Conservation (phyloP, 306 rosid species). For the Quercus alba region DNA sequence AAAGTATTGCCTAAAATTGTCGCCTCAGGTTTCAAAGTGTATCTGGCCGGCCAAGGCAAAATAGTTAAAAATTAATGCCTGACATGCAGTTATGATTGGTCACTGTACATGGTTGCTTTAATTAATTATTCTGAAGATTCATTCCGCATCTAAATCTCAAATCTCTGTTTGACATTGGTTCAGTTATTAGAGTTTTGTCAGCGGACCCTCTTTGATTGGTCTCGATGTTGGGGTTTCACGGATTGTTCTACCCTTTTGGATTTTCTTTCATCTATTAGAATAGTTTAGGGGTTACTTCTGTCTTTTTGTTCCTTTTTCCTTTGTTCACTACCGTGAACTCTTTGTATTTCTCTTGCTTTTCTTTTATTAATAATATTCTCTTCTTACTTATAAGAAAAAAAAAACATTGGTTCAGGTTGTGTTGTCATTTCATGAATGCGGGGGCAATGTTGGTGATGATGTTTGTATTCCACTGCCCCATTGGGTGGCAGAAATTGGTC, state of each 20-base stretch:
- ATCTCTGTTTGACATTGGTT: constrained; percentile 22
- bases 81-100: neutral
- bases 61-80: neutral
- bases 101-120: neutral
- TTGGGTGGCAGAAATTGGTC: constrained; percentile 97
- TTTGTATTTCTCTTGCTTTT: no score
- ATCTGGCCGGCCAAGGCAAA: neutral
- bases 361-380: no score
- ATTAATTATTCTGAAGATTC: constrained; percentile 21
- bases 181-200: neutral
- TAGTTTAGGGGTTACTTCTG: no score
- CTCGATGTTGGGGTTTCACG: no score
- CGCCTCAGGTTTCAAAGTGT: no score
- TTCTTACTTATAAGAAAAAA: no score
- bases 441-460: constrained; percentile 96
- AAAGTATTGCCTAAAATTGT: no score
- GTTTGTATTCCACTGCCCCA: constrained; percentile 95
- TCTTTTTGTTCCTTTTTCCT: no score
- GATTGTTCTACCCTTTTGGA: no score
- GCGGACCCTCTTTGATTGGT: no score
- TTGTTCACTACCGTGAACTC: no score
- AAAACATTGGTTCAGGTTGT: constrained; percentile 52
- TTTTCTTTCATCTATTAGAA: no score
- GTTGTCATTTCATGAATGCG: constrained; percentile 98
- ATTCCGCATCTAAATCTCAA: constrained; percentile 16